Percentiles rank a stretch among this genome's conserved stretches.
Evolutionary conservation across 148 eudicot species (phyloP).

Genomic region (Persicaria maculosa): DNA sequence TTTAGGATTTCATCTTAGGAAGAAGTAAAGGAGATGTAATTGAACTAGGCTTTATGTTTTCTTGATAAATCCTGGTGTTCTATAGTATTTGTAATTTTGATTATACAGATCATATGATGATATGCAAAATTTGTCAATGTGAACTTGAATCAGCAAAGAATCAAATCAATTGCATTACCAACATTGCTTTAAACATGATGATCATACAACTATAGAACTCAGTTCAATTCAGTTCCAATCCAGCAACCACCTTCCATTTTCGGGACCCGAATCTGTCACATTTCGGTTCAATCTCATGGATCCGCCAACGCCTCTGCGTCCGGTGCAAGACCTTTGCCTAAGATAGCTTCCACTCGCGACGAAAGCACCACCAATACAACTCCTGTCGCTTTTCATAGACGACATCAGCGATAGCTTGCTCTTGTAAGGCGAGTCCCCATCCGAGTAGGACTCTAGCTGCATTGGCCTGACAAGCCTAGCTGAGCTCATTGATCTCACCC

Average conservation of each 20-base stretch:
- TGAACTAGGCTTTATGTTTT: not conserved
- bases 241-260: conserved; percentile 3
- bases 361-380: not conserved
- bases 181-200: not conserved
- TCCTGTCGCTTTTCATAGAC: conserved; percentile 4
- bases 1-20: conserved; percentile 1
- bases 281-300: conserved; percentile 11
- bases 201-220: not conserved
- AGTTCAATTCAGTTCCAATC: not conserved
- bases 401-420: not conserved
- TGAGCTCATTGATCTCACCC: not conserved
- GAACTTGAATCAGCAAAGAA: too few species aligned
- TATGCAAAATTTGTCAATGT: too few species aligned
- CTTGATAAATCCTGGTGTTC: not conserved
- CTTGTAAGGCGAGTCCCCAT: conserved; percentile 13
- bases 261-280: not conserved
- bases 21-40: not conserved
- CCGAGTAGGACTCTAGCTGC: conserved; percentile 8
- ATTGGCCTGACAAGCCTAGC: not conserved
- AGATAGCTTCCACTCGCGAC: not conserved
- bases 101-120: too few species aligned
- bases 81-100: not conserved
- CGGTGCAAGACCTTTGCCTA: conserved; percentile 1
- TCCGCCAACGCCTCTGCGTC: not conserved
- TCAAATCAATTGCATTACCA: not conserved